phyloP scores from a whole-genome alignment of 2,329 filamentous ascomycete genomes.

The Ceratocystis alfenasii region DNA sequence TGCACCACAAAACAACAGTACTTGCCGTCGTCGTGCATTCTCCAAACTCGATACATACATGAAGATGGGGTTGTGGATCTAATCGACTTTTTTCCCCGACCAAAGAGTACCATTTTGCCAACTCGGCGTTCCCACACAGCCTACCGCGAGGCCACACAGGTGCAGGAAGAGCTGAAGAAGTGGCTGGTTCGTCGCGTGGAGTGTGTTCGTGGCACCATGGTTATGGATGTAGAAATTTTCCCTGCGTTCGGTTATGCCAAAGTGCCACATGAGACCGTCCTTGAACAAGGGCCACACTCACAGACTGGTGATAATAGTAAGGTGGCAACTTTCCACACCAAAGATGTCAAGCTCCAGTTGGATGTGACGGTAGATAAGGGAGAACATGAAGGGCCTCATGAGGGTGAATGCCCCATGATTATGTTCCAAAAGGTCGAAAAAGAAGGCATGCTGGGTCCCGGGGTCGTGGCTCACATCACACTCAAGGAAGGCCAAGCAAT shows the following conservation, averaged over 20 bases:
- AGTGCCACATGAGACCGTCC: slow-evolving; percentile 48
- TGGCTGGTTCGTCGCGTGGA: slow-evolving; percentile 62
- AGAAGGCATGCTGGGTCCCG: slow-evolving; percentile 46
- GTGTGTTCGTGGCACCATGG: slow-evolving; percentile 55
- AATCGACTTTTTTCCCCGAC: slow-evolving; percentile 64
- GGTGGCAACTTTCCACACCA: slow-evolving; percentile 50
- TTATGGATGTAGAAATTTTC: slow-evolving; percentile 56
- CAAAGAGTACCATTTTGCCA: slow-evolving; percentile 45
- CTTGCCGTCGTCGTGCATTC: slow-evolving; percentile 59
- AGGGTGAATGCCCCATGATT: slow-evolving; percentile 39
- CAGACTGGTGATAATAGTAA: slow-evolving; percentile 39
- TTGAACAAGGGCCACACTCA: slow-evolving; percentile 36
- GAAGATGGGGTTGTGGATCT: slow-evolving; percentile 63
- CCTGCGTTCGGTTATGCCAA: slow-evolving; percentile 61
- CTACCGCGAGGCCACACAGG: slow-evolving; percentile 41
- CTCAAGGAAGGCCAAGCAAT: slow-evolving; percentile 55
- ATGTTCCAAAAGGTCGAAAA: slow-evolving; percentile 43
- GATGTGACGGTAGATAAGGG: slow-evolving; percentile 54
- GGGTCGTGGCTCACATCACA: slow-evolving; percentile 47
- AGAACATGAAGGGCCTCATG: slow-evolving; percentile 33
- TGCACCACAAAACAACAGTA: slow-evolving; percentile 69
- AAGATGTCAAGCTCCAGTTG: slow-evolving; percentile 49
- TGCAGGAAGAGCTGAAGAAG: slow-evolving; percentile 53
- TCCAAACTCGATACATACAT: slow-evolving; percentile 66
- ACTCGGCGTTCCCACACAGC: slow-evolving; percentile 39